A percentile compares a stretch with the other conserved stretches of the same genome.
These are phyloP conservation scores for Dalbergia oliveri DNA, from an alignment of 306 rosid genomes.

Conservation along the genomic window DNA sequence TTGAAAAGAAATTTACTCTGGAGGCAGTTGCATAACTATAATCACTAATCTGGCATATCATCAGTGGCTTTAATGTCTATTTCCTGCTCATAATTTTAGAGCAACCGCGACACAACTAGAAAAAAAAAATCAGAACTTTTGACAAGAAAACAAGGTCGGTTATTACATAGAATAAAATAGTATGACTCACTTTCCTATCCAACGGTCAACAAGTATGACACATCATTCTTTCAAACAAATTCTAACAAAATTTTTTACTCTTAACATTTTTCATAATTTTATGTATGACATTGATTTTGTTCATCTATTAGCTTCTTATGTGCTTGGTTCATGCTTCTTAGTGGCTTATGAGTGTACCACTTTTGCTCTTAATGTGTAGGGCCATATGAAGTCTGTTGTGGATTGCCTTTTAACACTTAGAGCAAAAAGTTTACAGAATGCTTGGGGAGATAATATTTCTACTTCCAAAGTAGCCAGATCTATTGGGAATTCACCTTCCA, in stretches of 20 bases:
- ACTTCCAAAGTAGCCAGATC: constrained; percentile 53
- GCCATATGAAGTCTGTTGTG: constrained; percentile 68
- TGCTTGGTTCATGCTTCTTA: constrained; percentile 36
- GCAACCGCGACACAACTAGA: too few relatives aligned
- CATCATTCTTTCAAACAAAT: background rate
- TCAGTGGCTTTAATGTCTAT: background rate
- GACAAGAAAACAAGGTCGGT: too few relatives aligned
- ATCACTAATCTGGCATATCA: background rate
- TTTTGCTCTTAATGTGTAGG: constrained; percentile 56
- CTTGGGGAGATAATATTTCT: constrained; percentile 51
- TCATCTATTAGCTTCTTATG: constrained; percentile 19
- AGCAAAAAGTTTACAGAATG: constrained; percentile 47
- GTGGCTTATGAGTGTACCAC: background rate
- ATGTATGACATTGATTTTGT: background rate
- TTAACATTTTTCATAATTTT: background rate
- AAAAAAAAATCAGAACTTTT: too few relatives aligned
- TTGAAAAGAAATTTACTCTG: background rate
- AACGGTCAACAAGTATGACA: background rate
- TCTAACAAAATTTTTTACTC: background rate
- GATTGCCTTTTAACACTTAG: constrained; percentile 69
- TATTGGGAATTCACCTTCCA: constrained; percentile 38
- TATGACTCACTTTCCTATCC: too few relatives aligned
- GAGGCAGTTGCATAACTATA: background rate
- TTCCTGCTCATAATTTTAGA: too few relatives aligned
- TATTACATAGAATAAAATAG: too few relatives aligned